Percentiles rank a stretch among this genome's conserved stretches.
Evolutionary conservation across 768 basidiomycete genomes (phyloP).

Genomic region (Boletus subcaerulescens): DNA sequence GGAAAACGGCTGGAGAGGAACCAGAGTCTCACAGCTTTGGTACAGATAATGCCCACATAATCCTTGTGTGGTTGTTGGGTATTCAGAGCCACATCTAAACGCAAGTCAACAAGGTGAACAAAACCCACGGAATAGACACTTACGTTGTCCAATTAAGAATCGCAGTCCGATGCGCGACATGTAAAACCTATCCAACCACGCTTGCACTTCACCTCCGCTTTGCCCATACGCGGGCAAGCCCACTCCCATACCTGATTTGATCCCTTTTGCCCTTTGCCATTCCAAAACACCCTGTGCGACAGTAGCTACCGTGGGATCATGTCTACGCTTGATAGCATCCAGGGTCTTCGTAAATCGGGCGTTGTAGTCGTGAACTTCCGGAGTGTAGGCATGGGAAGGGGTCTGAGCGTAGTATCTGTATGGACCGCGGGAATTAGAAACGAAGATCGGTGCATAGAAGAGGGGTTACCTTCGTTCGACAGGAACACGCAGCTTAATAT

Average conservation of each 20-base stretch:
- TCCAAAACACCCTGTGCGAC: conserved; percentile 95
- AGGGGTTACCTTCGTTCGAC: conserved; percentile 13
- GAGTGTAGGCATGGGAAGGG: conserved; percentile 72
- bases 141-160: conserved; percentile 94
- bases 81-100: conserved; percentile 86
- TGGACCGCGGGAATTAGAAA: conserved; percentile 3
- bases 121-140: conserved; percentile 24
- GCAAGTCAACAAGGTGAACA: background rate
- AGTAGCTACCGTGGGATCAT: conserved; percentile 96
- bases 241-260: conserved; percentile 25
- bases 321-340: conserved; percentile 86
- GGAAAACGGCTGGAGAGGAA: background rate
- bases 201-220: conserved; percentile 85
- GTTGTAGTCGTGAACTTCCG: conserved; percentile 92
- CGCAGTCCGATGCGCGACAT: conserved; percentile 94
- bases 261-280: conserved; percentile 67
- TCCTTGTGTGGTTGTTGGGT: conserved; percentile 83
- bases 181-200: conserved; percentile 98
- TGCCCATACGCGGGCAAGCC: conserved; percentile 40
- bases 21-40: conserved; percentile 63
- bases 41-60: conserved; percentile 97
- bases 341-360: conserved; percentile 83
- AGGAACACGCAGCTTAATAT: conserved; percentile 14
- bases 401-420: conserved; percentile 84
- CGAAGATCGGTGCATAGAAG: background rate